Percentiles rank a stretch among this genome's conserved stretches.
Evolutionary conservation across 805 yeast species (phyloP).

Genomic region (Schwanniomyces sp.): DNA sequence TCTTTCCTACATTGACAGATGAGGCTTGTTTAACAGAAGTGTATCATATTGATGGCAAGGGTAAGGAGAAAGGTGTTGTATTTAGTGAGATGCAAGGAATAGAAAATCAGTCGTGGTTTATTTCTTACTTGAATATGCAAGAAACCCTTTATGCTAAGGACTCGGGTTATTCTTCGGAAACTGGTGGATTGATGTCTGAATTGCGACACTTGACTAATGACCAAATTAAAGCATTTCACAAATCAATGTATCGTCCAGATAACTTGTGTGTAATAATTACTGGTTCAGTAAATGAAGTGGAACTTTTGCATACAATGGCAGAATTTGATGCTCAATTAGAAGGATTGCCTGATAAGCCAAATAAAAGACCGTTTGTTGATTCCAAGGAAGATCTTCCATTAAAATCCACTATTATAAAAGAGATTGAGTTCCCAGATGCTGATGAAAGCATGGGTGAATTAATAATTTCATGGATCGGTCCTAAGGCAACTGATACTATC

Average conservation of each 20-base stretch:
- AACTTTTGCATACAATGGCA: conserved; percentile 58
- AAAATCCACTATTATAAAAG: conserved; percentile 39
- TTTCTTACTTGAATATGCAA: conserved; percentile 59
- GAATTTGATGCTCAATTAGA: conserved; percentile 62
- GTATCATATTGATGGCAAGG: conserved; percentile 88
- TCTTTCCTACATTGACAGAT: conserved; percentile 83
- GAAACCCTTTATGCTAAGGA: conserved; percentile 51
- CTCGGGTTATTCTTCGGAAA: conserved; percentile 88
- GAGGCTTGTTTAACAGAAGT: conserved; percentile 93
- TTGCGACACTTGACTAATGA: conserved; percentile 71
- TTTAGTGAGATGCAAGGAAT: conserved; percentile 96
- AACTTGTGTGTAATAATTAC: conserved; percentile 79
- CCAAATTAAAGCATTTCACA: conserved; percentile 76
- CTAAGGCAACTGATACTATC: conserved; percentile 51
- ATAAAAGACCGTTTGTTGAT: conserved; percentile 79
- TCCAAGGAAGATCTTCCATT: conserved; percentile 48
- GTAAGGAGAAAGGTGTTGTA: conserved; percentile 93
- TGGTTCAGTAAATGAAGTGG: conserved; percentile 82
- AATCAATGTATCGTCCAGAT: conserved; percentile 70
- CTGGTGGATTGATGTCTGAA: conserved; percentile 85
- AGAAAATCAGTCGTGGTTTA: conserved; percentile 74
- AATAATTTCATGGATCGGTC: conserved; percentile 79
- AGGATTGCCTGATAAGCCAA: conserved; percentile 29
- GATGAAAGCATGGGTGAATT: conserved; percentile 85
- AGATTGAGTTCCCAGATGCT: conserved; percentile 80